phyloP scores from a whole-genome alignment of 768 basidiomycete species.

The Russula sp. region DNA sequence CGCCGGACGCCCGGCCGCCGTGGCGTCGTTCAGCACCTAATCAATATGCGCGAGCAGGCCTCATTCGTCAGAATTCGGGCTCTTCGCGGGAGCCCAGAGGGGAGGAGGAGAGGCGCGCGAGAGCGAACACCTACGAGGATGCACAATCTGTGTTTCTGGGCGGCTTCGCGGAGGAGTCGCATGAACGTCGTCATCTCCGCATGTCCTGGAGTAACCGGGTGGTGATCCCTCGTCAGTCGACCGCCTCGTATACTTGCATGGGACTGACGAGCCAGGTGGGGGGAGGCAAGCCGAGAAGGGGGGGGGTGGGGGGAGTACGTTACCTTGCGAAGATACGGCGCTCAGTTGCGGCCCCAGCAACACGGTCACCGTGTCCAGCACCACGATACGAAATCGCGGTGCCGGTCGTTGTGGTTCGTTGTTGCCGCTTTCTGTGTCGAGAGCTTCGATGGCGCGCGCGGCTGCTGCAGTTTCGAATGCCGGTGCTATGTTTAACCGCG shows the following conservation, averaged over 20 bases:
- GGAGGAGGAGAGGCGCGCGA: background rate
- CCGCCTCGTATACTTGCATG: too few relatives aligned
- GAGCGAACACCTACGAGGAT: slow-evolving; percentile 46
- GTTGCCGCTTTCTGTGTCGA: background rate
- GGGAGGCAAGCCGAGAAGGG: too few relatives aligned
- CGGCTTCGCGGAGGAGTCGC: slow-evolving; percentile 50
- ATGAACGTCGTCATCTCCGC: slow-evolving; percentile 68
- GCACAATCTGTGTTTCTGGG: slow-evolving; percentile 40
- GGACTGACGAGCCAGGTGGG: too few relatives aligned
- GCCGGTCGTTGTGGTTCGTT: background rate
- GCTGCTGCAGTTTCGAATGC: slow-evolving; percentile 7
- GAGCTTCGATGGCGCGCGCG: slow-evolving; percentile 9
- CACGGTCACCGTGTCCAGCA: slow-evolving; percentile 62
- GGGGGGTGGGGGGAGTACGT: background rate
- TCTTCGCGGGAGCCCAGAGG: background rate
- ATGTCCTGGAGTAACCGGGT: slow-evolving; percentile 39
- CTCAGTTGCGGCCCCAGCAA: slow-evolving; percentile 59
- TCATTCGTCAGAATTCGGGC: background rate
- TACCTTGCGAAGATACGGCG: slow-evolving; percentile 58
- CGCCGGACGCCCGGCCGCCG: slow-evolving; percentile 53
- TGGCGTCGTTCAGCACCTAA: slow-evolving; percentile 45
- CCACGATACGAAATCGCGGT: slow-evolving; percentile 37
- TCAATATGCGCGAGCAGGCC: too few relatives aligned
- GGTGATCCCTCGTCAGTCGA: too few relatives aligned
- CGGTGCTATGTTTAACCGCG: slow-evolving; percentile 14